A percentile compares a stretch with the other conserved stretches of the same genome.
Conservation (phyloP, 192 early-diverging fungal species). For the Mortierella antarctica region DNA sequence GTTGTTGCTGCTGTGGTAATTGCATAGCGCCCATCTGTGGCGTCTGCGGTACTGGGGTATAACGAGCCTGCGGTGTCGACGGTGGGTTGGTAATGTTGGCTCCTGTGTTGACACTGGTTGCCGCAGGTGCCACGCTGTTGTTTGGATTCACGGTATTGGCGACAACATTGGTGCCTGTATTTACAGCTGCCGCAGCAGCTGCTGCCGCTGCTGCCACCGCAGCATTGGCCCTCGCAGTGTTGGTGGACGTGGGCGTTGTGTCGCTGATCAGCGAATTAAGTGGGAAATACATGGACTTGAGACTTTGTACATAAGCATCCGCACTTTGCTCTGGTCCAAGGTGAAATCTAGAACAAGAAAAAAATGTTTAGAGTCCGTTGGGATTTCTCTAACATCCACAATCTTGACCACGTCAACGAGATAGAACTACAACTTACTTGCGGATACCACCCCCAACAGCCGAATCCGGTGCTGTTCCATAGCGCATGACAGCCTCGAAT, state of each 20-base stretch:
- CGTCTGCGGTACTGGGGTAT: conserved; percentile 53
- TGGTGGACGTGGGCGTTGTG: conserved; percentile 43
- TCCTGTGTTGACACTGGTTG: background rate
- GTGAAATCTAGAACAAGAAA: conserved; percentile 18
- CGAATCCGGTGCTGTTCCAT: conserved; percentile 71
- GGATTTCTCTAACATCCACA: background rate
- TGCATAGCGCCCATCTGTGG: conserved; percentile 47
- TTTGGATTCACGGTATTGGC: background rate
- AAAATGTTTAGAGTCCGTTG: background rate
- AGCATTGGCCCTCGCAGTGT: conserved; percentile 32
- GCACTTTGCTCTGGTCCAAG: conserved; percentile 52
- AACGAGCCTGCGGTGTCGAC: conserved; percentile 33
- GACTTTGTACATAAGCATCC: conserved; percentile 46
- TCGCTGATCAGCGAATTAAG: conserved; percentile 40
- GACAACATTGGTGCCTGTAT: background rate
- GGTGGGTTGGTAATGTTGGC: background rate
- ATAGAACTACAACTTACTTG: conserved; percentile 50
- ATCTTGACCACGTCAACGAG: background rate
- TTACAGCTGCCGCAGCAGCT: conserved; percentile 2
- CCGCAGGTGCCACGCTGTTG: background rate
- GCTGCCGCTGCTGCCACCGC: conserved; percentile 20
- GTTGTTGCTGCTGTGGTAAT: conserved; percentile 45
- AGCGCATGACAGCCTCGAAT: conserved; percentile 75
- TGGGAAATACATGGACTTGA: conserved; percentile 43
- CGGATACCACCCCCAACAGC: conserved; percentile 73